phyloP scores from a whole-genome alignment of 2,329 filamentous ascomycete genomes.

The Trichoderma guizhouense region DNA sequence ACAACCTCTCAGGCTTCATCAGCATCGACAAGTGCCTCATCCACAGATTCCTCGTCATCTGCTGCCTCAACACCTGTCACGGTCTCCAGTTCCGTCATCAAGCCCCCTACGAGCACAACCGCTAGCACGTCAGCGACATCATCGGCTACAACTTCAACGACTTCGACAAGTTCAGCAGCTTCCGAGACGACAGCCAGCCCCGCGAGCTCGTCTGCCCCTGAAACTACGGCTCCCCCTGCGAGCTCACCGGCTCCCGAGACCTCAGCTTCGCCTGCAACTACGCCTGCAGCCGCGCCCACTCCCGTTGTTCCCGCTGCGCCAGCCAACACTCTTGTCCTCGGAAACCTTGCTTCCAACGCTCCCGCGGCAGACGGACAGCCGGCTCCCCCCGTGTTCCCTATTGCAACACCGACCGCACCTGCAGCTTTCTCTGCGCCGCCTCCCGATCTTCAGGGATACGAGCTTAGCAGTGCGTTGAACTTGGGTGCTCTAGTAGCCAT shows the following conservation, averaged over 20 bases:
- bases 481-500: slow-evolving; percentile 6
- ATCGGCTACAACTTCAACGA: neutral
- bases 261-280: neutral
- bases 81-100: neutral
- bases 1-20: neutral
- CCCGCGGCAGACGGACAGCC: slow-evolving; percentile 7
- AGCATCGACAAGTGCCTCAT: neutral
- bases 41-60: neutral
- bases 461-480: slow-evolving; percentile 6
- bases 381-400: neutral
- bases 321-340: slow-evolving; percentile 7
- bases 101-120: neutral
- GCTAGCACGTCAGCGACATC: neutral
- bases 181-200: neutral
- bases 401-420: slow-evolving; percentile 2
- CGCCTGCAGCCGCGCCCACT: neutral
- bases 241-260: neutral
- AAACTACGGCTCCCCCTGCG: neutral
- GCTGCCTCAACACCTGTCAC: neutral
- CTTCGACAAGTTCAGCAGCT: neutral
- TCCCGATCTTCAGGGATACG: slow-evolving; percentile 8
- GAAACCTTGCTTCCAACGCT: neutral
- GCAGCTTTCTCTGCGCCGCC: slow-evolving; percentile 9
- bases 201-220: neutral
- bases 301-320: neutral